A percentile compares a stretch with the other conserved stretches of the same genome.
Conservation (phyloP, 768 basidiomycete species). For the Lactifluus piperatus region DNA sequence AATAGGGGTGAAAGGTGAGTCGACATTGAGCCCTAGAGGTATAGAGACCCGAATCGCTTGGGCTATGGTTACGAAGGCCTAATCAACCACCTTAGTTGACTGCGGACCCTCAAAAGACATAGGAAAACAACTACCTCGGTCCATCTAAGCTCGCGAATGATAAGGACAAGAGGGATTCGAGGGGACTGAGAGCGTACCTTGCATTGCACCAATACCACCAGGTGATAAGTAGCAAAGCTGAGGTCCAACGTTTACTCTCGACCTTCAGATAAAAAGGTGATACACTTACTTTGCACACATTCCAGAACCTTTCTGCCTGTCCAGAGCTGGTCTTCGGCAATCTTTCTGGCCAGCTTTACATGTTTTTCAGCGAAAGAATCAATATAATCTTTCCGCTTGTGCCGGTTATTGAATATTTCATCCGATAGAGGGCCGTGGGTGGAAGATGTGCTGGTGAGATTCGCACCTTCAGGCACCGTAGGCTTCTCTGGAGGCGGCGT, state of each 20-base stretch:
- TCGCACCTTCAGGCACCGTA: constrained; percentile 27
- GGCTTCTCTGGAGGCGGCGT: constrained; percentile 38
- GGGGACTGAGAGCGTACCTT: constrained; percentile 34
- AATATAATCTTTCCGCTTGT: constrained; percentile 13
- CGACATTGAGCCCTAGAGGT: constrained; percentile 63
- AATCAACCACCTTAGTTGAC: neutral
- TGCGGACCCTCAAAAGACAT: neutral
- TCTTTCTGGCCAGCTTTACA: constrained; percentile 13
- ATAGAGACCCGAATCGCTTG: constrained; percentile 49
- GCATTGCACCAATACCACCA: constrained; percentile 75
- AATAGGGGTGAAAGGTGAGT: constrained; percentile 57
- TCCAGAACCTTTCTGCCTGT: constrained; percentile 14
- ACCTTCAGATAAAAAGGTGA: neutral
- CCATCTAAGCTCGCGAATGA: constrained; percentile 40
- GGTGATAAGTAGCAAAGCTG: constrained; percentile 54
- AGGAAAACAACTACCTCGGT: constrained; percentile 43
- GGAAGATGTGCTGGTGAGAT: neutral
- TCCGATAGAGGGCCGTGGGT: constrained; percentile 11
- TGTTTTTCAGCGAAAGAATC: constrained; percentile 22
- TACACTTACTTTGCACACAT: constrained; percentile 13
- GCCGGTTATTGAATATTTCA: constrained; percentile 21
- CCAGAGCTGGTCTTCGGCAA: constrained; percentile 13
- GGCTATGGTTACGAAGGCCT: constrained; percentile 56
- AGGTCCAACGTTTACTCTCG: neutral
- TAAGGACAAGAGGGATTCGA: neutral